Evolutionary conservation across 2,329 filamentous ascomycete species (phyloP).

Genomic region (Aspergillus sp.): DNA sequence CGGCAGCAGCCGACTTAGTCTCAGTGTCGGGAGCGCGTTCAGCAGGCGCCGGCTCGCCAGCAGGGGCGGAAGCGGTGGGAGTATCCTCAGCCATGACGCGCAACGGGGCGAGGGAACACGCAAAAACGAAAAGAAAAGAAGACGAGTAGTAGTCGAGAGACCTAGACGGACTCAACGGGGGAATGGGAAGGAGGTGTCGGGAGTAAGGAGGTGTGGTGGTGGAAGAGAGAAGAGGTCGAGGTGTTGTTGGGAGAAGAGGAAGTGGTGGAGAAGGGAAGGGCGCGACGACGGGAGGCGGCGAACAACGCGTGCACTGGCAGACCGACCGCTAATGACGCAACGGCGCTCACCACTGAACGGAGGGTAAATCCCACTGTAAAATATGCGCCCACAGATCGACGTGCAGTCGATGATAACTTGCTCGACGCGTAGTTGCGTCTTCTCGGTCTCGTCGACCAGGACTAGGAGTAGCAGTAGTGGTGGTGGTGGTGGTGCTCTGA

Average conservation of each 20-base stretch:
- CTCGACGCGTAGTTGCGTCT: not conserved
- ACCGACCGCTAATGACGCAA: not conserved
- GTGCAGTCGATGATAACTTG: not conserved
- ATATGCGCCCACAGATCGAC: not conserved
- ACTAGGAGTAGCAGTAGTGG: not conserved
- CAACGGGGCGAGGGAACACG: constrained; percentile 8
- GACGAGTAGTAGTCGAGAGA: constrained; percentile 1
- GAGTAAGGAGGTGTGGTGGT: constrained; percentile 8
- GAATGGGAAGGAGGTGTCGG: constrained; percentile 18
- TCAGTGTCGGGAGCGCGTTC: constrained; percentile 22
- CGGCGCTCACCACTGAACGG: not conserved
- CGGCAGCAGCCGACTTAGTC: constrained; percentile 11
- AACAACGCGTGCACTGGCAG: constrained; percentile 18
- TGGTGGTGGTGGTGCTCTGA: no score
- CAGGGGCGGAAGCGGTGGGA: constrained; percentile 23
- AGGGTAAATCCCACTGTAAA: no score
- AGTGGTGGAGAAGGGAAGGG: constrained; percentile 18
- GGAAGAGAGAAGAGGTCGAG: constrained; percentile 10
- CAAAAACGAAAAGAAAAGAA: constrained; percentile 5
- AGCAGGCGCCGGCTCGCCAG: constrained; percentile 20
- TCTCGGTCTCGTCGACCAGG: not conserved
- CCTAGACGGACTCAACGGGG: constrained; percentile 6
- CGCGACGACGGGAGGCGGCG: constrained; percentile 20
- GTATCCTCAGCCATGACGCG: constrained; percentile 35
- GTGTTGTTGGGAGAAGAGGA: constrained; percentile 1